Evolutionary conservation across 495 filamentous ascomycete genomes (phyloP), one percentile per base, ranked within the genome.

Genomic region (Polyplosphaeria fusca): DNA sequence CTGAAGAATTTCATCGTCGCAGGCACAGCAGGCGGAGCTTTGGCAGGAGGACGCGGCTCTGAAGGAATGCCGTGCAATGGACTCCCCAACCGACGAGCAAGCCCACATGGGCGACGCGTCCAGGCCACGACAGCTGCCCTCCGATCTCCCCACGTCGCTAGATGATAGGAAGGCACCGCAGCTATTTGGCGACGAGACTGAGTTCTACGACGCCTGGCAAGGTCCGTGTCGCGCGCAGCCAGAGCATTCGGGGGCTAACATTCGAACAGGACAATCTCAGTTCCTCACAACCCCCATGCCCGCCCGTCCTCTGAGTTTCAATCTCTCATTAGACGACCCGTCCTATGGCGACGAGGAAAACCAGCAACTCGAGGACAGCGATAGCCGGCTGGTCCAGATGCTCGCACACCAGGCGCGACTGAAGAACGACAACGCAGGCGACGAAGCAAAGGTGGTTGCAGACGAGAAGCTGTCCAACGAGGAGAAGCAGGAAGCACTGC

Each of bases 191-290:
- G 75, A 71, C 42, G 92, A 96, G 76, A 95, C 90, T 22, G 91
- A 97, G 79, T 87, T 96, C 76, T 97, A 97, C 69, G 93, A 98
- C 80, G 94, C 88, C 55, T 98, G 93, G 93, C 90, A 96, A 85
- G 92, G 92, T 96, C 69, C 22, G 55, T 53, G 30, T 11, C 18
- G 13, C 25, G 35, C 27, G 12, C 9, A 20, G 26, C 25, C 28
- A 35, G 7, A 7, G 16, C 5, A 32, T 13, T 25, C 20, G 13
- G n/a, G 20, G 14, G 47, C 12, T 18, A n/a, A 35, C 14, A n/a
- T 51, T 22, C 5, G 32, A 12, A 30, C 67, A 97, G 92, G 93
- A 45, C 89, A 96, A 80, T 94, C 91, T 13, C 89, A 96, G 74
- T 94, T 92, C 74, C 77, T 97, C 18, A 92, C 88, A 1, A 85